These are phyloP conservation scores for Podospora pseudoanserina DNA, from an alignment of 495 filamentous ascomycete genomes.

Conservation along the genomic window DNA sequence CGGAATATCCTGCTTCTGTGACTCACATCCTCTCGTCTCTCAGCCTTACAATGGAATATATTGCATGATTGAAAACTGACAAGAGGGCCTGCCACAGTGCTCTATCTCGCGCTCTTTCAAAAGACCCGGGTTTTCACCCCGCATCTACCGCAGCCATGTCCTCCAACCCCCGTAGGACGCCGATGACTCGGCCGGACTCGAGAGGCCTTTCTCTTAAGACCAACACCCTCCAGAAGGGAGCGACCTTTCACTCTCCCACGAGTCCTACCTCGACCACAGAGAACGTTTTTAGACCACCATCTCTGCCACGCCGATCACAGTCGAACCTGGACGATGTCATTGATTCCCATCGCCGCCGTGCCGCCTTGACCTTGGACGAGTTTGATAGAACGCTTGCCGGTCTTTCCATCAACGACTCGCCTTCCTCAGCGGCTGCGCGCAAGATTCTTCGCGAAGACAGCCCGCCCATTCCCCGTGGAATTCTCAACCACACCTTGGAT, in stretches of 20 bases:
- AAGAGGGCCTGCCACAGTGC: constrained; percentile 25
- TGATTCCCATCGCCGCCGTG: constrained; percentile 52
- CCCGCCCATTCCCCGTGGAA: constrained; percentile 48
- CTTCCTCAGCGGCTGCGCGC: constrained; percentile 23
- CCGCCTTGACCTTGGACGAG: constrained; percentile 46
- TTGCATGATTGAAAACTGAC: constrained; percentile 28
- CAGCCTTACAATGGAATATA: constrained; percentile 23
- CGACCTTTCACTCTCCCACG: constrained; percentile 58
- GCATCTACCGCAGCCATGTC: constrained; percentile 44
- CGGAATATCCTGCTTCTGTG: constrained; percentile 27
- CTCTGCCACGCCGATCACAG: constrained; percentile 57
- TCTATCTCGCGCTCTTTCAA: constrained; percentile 18
- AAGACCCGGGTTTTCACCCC: constrained; percentile 32
- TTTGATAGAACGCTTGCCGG: constrained; percentile 47
- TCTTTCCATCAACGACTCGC: constrained; percentile 29
- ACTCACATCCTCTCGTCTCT: constrained; percentile 26
- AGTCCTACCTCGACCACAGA: constrained; percentile 45
- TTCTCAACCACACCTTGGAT: constrained; percentile 48
- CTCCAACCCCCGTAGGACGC: constrained; percentile 50
- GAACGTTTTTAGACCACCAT: constrained; percentile 45
- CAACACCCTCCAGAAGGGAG: constrained; percentile 56
- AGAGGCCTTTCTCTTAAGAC: constrained; percentile 48
- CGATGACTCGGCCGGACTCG: constrained; percentile 45
- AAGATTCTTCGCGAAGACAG: constrained; percentile 45
- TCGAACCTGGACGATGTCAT: constrained; percentile 61